These are phyloP conservation scores for Trichoderma afroharzianum DNA, from an alignment of 2,329 filamentous ascomycete genomes.

Conservation along the genomic window DNA sequence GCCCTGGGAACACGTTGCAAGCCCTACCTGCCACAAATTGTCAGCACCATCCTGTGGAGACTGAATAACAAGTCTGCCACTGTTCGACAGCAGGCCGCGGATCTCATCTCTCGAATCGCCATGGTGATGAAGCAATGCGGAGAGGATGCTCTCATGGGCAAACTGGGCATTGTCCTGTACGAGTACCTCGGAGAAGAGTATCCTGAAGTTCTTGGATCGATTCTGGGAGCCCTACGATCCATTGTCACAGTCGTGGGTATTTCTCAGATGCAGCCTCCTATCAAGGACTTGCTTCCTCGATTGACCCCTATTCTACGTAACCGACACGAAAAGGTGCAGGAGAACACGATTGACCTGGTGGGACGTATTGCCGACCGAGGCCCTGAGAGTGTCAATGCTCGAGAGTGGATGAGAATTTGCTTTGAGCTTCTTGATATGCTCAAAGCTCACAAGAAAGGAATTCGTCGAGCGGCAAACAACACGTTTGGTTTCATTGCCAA, in stretches of 20 bases:
- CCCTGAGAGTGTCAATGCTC: conserved; percentile 90
- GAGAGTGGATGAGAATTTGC: conserved; percentile 99
- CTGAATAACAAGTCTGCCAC: conserved; percentile 98
- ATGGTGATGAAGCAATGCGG: conserved; percentile 99
- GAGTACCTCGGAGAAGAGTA: conserved; percentile 99
- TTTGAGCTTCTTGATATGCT: conserved; percentile 99
- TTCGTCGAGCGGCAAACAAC: conserved; percentile 96
- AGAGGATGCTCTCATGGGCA: conserved; percentile 92
- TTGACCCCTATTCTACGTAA: conserved; percentile 98
- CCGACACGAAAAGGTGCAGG: conserved; percentile 97
- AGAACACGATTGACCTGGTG: conserved; percentile 97
- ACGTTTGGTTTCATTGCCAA: conserved; percentile 99
- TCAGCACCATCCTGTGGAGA: conserved; percentile 92
- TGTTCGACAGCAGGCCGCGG: conserved; percentile 93
- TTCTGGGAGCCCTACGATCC: conserved; percentile 87
- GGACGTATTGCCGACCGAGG: conserved; percentile 97
- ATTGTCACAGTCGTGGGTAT: conserved; percentile 98
- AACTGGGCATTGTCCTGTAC: conserved; percentile 90
- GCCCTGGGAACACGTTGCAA: conserved; percentile 91
- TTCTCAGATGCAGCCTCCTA: conserved; percentile 95
- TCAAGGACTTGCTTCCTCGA: conserved; percentile 90
- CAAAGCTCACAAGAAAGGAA: conserved; percentile 99
- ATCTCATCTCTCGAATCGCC: conserved; percentile 93
- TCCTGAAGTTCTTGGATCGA: conserved; percentile 93
- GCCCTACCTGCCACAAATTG: conserved; percentile 93